Evolutionary conservation across 345 rosid species (phyloP), one percentile per base, ranked within the genome.

Genomic region (Physaria fendleri): DNA sequence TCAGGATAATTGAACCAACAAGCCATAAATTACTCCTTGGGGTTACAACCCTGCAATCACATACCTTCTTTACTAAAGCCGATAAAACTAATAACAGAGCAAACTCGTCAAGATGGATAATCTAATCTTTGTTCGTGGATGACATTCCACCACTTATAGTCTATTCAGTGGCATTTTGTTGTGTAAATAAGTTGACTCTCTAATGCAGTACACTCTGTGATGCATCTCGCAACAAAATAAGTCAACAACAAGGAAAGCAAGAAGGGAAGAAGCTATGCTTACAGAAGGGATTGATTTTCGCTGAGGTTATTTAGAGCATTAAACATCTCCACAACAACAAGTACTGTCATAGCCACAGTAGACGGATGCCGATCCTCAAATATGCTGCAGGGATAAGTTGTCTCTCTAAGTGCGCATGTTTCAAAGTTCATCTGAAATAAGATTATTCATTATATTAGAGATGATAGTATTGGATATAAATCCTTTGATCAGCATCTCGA

Each of bases 21-120:
- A 93, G 96, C 99, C 99, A 93, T 71, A 88, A 58, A 76, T 93
- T 93, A 82, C 97, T 93, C 96, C 99, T 83, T 39, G 99, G 99
- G 66, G 92, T 90, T 71, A 87, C 82, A 62, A 79, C 88, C 72
- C 99, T 93, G 72, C 71, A 78, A 68, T 59, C 53, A 72, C 29
- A 52, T 35, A 72, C 58, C 34, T 5, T 60, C 35, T 35, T 51
- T 43, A 61, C 6, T 68, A 24, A 33, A 30, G 28, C 44, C 10
- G 44, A 22, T 28, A 39, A 17, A 56, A 54, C 38, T 39, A 28
- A 57, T 23, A 20, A 59, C 15, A n/a, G 21, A 45, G 24, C 30
- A 56, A 25, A 27, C 18, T 46, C 4, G 18, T 37, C 55, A 55
- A 18, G 46, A 25, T 35, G 39, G 48, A 45, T 21, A 29, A 45